Evolutionary conservation across 2,329 filamentous ascomycete species (phyloP).

Genomic region (Didymellaceae sp.): DNA sequence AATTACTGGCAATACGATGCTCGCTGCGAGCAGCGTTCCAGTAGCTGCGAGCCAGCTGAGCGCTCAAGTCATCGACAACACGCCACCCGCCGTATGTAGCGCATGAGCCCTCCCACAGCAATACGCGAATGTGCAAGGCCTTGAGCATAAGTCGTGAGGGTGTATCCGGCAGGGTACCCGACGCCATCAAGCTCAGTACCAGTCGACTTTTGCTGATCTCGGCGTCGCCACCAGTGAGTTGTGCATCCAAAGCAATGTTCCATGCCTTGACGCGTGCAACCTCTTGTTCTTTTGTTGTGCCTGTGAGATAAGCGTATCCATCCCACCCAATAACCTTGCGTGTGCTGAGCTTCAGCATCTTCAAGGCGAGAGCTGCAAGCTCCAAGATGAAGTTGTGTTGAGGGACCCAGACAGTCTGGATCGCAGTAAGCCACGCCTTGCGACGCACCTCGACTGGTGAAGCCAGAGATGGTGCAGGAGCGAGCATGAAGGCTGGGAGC

Average conservation of each 20-base stretch:
- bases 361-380: constrained; percentile 77
- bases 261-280: constrained; percentile 86
- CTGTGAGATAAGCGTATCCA: constrained; percentile 79
- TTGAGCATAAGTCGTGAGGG: constrained; percentile 88
- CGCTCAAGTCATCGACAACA: constrained; percentile 72
- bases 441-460: constrained; percentile 85
- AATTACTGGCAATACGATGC: constrained; percentile 53
- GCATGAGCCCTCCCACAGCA: constrained; percentile 79
- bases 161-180: constrained; percentile 83
- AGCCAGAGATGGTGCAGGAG: constrained; percentile 71
- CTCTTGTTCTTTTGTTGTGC: constrained; percentile 84
- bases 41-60: constrained; percentile 73
- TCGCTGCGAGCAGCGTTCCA: constrained; percentile 83
- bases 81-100: constrained; percentile 69
- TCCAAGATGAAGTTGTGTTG: constrained; percentile 86
- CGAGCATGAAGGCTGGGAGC: constrained; percentile 50
- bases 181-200: constrained; percentile 84
- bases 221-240: constrained; percentile 86
- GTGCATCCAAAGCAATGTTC: constrained; percentile 91
- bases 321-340: constrained; percentile 78
- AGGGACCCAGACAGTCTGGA: constrained; percentile 92
- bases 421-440: constrained; percentile 90
- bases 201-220: constrained; percentile 89
- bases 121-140: constrained; percentile 86
- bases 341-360: constrained; percentile 81